A percentile compares a stretch with the other conserved stretches of the same genome.
Conservation (phyloP, 148 eudicot species). For the Mesembryanthemum crystallinum region DNA sequence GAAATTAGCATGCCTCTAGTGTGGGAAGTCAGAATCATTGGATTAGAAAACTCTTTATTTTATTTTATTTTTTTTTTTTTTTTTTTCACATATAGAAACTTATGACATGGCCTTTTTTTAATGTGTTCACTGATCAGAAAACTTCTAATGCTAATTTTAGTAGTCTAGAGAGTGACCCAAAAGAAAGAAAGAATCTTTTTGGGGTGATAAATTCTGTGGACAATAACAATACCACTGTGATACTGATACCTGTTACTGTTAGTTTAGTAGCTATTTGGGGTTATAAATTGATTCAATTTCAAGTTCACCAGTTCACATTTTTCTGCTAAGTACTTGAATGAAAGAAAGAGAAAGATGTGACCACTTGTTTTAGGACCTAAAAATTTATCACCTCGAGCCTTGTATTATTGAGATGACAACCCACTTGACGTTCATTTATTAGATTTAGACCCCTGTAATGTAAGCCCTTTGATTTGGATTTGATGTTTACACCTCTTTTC, state of each 20-base stretch:
- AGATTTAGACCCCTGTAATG: background rate
- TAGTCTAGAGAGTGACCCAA: background rate
- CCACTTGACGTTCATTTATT: constrained; percentile 24
- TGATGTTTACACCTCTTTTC: constrained; percentile 24
- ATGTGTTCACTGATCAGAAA: constrained; percentile 5
- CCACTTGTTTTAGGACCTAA: constrained; percentile 2
- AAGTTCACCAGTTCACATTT: background rate
- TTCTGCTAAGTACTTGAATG: constrained; percentile 15
- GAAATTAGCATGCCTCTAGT: background rate
- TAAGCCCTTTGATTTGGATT: background rate
- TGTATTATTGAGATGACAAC: constrained; percentile 28
- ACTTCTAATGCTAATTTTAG: background rate
- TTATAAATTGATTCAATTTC: constrained; percentile 12
- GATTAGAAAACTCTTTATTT: constrained; percentile 1
- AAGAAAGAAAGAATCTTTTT: background rate
- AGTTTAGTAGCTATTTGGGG: too few relatives aligned
- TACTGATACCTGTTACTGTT: too few relatives aligned
- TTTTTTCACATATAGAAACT: constrained; percentile 11
- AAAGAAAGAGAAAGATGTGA: constrained; percentile 26
- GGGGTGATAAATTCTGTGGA: background rate
- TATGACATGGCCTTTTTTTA: constrained; percentile 24
- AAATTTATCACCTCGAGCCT: constrained; percentile 19
- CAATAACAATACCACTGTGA: too few relatives aligned
- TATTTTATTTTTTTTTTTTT: too few relatives aligned
- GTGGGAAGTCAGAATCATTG: constrained; percentile 13